Conservation (phyloP, 2,329 filamentous ascomycete species). For the Diplodia scrobiculata region DNA sequence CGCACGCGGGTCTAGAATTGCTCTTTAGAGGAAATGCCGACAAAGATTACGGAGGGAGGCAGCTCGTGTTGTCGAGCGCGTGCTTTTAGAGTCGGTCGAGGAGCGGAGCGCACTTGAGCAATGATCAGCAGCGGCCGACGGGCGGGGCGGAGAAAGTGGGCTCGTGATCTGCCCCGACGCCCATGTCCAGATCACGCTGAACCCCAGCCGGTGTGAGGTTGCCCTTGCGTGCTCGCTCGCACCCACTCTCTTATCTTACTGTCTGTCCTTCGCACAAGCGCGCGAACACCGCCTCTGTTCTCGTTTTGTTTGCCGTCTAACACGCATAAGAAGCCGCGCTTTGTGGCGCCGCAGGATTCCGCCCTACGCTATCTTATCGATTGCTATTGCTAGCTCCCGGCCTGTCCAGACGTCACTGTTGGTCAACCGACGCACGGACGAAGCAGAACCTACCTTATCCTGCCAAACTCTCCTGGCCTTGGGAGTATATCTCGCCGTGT, state of each 20-base stretch:
- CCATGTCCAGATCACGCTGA: slow-evolving; percentile 10
- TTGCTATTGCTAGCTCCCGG: slow-evolving; percentile 18
- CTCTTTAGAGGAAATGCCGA: not conserved
- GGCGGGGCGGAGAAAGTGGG: not conserved
- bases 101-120: not conserved
- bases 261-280: not conserved
- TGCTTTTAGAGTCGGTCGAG: not conserved
- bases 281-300: not conserved
- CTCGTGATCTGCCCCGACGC: slow-evolving; percentile 25
- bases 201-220: slow-evolving; percentile 6
- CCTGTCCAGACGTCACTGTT: slow-evolving; percentile 2
- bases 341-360: slow-evolving; percentile 20
- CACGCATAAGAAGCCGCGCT: slow-evolving; percentile 1
- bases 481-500: not conserved
- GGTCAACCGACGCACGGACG: not conserved
- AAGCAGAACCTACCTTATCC: not conserved
- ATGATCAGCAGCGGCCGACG: not conserved
- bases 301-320: not conserved
- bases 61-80: not conserved
- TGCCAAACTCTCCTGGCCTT: not conserved
- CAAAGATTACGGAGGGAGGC: not conserved
- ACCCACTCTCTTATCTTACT: not conserved
- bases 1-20: not conserved
- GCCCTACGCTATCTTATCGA: slow-evolving; percentile 25
- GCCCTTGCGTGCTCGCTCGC: not conserved